A percentile compares a stretch with the other conserved stretches of the same genome.
Evolutionary conservation across 768 basidiomycete species (phyloP).

Genomic region (Termitomyces sp.): DNA sequence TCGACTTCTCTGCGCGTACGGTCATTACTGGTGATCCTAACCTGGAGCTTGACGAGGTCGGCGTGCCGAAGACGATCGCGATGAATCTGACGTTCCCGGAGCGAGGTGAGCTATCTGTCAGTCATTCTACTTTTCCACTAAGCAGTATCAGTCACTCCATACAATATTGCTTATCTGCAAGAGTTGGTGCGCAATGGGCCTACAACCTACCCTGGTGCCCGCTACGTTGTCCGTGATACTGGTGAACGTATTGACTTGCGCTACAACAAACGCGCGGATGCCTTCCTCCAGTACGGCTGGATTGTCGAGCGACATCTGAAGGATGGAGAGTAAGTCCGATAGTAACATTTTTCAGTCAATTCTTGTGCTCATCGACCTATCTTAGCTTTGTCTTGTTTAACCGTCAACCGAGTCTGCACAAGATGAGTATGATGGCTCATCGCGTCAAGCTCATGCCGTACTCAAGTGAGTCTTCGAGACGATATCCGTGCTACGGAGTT

Average conservation of each 20-base stretch:
- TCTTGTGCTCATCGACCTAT: not conserved
- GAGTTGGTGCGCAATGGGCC: conserved; percentile 95
- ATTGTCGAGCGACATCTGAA: conserved; percentile 96
- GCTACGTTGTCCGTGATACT: conserved; percentile 95
- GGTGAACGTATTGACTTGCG: conserved; percentile 96
- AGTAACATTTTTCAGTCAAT: not conserved
- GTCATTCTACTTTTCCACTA: not conserved
- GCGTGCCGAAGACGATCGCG: conserved; percentile 91
- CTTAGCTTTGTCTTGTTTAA: conserved; percentile 89
- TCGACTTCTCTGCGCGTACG: conserved; percentile 98
- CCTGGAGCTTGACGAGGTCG: conserved; percentile 93
- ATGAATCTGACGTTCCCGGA: conserved; percentile 99
- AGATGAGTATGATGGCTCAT: conserved; percentile 99
- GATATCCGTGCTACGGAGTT: not conserved
- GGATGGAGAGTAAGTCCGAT: conserved; percentile 87
- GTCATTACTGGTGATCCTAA: conserved; percentile 99
- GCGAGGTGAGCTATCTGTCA: conserved; percentile 56
- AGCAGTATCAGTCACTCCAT: conserved; percentile 76
- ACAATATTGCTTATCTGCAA: conserved; percentile 93
- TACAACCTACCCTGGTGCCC: conserved; percentile 90
- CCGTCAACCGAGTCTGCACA: conserved; percentile 96
- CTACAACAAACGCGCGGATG: conserved; percentile 94
- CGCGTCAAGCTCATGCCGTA: conserved; percentile 96
- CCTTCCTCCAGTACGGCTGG: conserved; percentile 97
- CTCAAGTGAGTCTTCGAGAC: conserved; percentile 70